Conservation (phyloP, 2,329 filamentous ascomycete species). For the Pseudogymnoascus sp. region DNA sequence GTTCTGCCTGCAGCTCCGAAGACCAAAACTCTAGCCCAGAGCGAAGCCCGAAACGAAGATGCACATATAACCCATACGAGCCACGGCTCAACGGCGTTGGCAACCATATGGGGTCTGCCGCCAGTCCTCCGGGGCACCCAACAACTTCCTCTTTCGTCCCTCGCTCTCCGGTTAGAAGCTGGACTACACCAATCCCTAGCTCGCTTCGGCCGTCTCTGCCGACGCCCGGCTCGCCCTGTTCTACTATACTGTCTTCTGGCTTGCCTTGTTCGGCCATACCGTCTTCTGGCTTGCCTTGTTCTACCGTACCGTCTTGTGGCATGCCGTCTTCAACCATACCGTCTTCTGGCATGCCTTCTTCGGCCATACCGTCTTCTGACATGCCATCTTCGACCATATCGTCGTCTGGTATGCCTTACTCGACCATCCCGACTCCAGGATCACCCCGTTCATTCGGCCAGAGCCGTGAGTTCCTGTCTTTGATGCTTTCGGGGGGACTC, state of each 20-base stretch:
- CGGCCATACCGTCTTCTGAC: neutral
- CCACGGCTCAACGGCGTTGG: neutral
- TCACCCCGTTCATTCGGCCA: neutral
- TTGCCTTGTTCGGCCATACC: neutral
- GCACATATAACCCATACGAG: neutral
- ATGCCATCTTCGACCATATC: neutral
- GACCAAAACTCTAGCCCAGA: neutral
- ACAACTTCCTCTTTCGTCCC: neutral
- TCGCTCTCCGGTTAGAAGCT: neutral
- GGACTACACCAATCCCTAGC: neutral
- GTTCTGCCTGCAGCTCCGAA: neutral
- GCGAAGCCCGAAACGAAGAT: neutral
- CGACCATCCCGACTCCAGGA: neutral
- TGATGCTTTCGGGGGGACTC: neutral
- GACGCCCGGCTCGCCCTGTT: neutral
- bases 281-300: neutral
- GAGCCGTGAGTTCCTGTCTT: neutral
- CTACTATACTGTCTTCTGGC: neutral
- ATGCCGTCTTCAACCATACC: neutral
- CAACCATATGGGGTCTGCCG: neutral
- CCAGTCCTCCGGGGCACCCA: neutral
- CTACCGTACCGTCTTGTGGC: neutral
- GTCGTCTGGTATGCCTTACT: neutral
- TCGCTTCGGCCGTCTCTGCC: neutral
- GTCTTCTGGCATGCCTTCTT: neutral